Conservation (phyloP, 176 grass and related monocot genomes). For the Metroxylon sagu region DNA sequence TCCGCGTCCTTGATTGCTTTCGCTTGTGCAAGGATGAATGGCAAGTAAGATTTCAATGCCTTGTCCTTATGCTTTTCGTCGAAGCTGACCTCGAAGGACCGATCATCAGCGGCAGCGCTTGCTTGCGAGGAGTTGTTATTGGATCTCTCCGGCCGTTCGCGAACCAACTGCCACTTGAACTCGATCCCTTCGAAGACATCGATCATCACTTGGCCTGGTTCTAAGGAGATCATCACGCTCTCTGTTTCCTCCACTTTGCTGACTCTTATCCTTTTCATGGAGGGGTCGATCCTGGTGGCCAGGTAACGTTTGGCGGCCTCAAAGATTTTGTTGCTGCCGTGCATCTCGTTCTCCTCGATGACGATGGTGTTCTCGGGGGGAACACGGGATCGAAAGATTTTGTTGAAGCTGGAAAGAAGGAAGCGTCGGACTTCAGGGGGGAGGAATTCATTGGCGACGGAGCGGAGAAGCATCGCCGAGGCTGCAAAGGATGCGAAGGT, state of each 20-base stretch:
- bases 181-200: conserved; percentile 60
- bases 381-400: conserved; percentile 39
- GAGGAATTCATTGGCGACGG: conserved; percentile 61
- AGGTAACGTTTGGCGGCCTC: conserved; percentile 63
- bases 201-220: conserved; percentile 70
- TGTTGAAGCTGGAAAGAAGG: conserved; percentile 40
- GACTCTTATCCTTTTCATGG: conserved; percentile 58
- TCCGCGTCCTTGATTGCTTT: conserved; percentile 58
- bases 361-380: conserved; percentile 48
- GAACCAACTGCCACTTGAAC: conserved; percentile 66
- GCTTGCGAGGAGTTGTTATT: not conserved
- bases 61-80: conserved; percentile 63
- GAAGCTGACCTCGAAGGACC: conserved; percentile 73
- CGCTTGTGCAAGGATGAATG: conserved; percentile 47
- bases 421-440: conserved; percentile 53
- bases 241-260: conserved; percentile 51
- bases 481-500: conserved; percentile 56
- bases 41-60: conserved; percentile 52
- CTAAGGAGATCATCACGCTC: conserved; percentile 62
- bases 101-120: conserved; percentile 23
- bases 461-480: conserved; percentile 64
- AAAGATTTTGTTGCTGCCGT: conserved; percentile 57
- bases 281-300: conserved; percentile 56
- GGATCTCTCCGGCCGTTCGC: conserved; percentile 25
- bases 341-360: conserved; percentile 61